Conservation (phyloP, 2,329 filamentous ascomycete genomes). For the Colletotrichum godetiae region DNA sequence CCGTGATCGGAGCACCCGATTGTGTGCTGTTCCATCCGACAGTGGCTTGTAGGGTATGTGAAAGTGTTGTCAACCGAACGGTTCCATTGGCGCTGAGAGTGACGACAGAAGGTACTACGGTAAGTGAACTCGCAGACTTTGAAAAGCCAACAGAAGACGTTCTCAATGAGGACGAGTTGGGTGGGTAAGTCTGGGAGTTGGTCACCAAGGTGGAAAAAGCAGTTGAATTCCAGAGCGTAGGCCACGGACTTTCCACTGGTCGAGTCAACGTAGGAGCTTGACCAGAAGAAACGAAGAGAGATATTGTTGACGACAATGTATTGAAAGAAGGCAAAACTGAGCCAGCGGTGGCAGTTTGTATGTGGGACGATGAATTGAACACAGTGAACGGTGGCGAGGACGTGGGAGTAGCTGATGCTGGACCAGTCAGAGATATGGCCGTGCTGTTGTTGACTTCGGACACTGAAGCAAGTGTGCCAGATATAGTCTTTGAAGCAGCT, state of each 20-base stretch:
- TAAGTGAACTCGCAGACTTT: neutral
- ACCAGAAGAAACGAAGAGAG: neutral
- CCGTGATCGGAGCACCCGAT: neutral
- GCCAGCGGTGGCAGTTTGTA: neutral
- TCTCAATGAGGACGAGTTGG: neutral
- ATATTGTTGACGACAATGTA: neutral
- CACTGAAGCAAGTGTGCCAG: slow-evolving; percentile 15
- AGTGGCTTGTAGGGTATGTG: neutral
- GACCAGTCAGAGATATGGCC: neutral
- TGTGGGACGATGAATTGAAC: neutral
- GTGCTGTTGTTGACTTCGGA: neutral
- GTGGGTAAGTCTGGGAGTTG: neutral
- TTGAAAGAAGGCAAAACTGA: neutral
- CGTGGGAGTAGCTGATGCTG: neutral
- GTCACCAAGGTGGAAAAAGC: neutral
- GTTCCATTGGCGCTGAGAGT: neutral
- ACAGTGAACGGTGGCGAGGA: slow-evolving; percentile 6
- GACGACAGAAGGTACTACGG: neutral
- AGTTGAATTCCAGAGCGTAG: slow-evolving; percentile 20
- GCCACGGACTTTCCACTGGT: slow-evolving; percentile 17
- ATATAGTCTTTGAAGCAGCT: neutral
- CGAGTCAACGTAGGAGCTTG: slow-evolving; percentile 4
- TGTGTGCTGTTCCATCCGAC: slow-evolving; percentile 3
- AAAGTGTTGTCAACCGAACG: neutral
- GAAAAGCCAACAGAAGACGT: neutral